A percentile compares a stretch with the other conserved stretches of the same genome.
Evolutionary conservation across 768 basidiomycete species (phyloP).

Genomic region (Russula abietina): DNA sequence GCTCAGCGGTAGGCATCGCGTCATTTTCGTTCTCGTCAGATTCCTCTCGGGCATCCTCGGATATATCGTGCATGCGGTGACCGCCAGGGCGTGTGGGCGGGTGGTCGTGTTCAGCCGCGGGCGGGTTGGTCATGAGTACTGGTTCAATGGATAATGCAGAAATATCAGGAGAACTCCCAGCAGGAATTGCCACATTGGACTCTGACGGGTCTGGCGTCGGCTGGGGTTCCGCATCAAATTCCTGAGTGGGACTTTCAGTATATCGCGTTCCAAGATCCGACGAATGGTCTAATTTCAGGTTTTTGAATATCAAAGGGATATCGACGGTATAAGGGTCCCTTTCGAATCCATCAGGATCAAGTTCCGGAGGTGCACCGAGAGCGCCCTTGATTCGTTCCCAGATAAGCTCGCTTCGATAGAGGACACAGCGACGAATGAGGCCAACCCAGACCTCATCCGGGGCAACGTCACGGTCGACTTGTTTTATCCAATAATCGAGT

Average conservation of each 20-base stretch:
- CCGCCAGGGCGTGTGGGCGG: conserved; percentile 35
- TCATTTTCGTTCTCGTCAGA: conserved; percentile 14
- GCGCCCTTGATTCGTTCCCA: conserved; percentile 91
- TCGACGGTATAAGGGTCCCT: conserved; percentile 18
- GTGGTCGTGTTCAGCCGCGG: conserved; percentile 24
- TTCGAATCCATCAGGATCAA: conserved; percentile 53
- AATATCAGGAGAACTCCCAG: not conserved
- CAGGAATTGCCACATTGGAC: not conserved
- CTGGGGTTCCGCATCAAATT: not conserved
- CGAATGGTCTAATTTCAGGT: conserved; percentile 6
- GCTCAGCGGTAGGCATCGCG: not conserved
- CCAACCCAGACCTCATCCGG: conserved; percentile 71
- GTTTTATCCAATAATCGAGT: conserved; percentile 58
- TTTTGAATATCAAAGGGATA: conserved; percentile 10
- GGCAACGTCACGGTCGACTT: conserved; percentile 52
- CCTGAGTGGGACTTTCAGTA: not conserved
- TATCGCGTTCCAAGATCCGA: conserved; percentile 2
- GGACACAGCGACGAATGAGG: conserved; percentile 67
- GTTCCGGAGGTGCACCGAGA: conserved; percentile 79
- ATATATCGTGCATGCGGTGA: conserved; percentile 32
- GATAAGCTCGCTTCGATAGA: conserved; percentile 73
- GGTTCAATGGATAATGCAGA: conserved; percentile 43
- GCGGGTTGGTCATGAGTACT: conserved; percentile 38
- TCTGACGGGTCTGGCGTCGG: conserved; percentile 12
- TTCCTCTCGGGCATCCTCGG: conserved; percentile 21